Evolutionary conservation across 2,329 filamentous ascomycete species (phyloP).

Genomic region (Alternaria novae-zelandiae): DNA sequence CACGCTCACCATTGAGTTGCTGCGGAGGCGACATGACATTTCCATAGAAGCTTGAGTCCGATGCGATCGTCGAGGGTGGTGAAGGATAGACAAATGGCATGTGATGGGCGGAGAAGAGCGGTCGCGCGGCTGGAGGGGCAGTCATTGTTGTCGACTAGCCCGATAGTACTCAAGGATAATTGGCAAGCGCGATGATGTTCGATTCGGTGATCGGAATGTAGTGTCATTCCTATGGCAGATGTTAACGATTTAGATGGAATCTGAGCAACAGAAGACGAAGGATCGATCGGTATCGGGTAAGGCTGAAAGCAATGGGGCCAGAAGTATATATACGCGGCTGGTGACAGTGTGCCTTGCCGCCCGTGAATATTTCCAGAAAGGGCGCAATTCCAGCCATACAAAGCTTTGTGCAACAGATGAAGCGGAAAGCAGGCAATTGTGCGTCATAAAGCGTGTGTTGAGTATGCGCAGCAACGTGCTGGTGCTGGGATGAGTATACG

Average conservation of each 20-base stretch:
- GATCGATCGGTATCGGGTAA: conserved; percentile 24
- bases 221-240: conserved; percentile 14
- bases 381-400: conserved; percentile 10
- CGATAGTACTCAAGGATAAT: conserved; percentile 5
- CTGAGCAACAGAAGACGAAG: neutral
- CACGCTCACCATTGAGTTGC: conserved; percentile 31
- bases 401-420: conserved; percentile 5
- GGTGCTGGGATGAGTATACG: conserved; percentile 11
- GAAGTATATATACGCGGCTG: conserved; percentile 19
- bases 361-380: conserved; percentile 13
- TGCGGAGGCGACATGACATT: conserved; percentile 29
- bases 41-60: conserved; percentile 31
- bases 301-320: conserved; percentile 28
- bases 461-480: conserved; percentile 20
- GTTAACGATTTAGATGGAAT: neutral
- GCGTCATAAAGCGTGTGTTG: conserved; percentile 27
- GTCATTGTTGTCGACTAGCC: conserved; percentile 27
- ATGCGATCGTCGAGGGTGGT: conserved; percentile 28
- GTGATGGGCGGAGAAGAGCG: conserved; percentile 30
- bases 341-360: conserved; percentile 4
- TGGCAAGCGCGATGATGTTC: conserved; percentile 3
- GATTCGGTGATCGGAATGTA: neutral
- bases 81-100: conserved; percentile 26
- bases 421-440: conserved; percentile 6
- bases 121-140: conserved; percentile 28